phyloP scores from a whole-genome alignment of 2,329 filamentous ascomycete species.

The Cercospora sp. region DNA sequence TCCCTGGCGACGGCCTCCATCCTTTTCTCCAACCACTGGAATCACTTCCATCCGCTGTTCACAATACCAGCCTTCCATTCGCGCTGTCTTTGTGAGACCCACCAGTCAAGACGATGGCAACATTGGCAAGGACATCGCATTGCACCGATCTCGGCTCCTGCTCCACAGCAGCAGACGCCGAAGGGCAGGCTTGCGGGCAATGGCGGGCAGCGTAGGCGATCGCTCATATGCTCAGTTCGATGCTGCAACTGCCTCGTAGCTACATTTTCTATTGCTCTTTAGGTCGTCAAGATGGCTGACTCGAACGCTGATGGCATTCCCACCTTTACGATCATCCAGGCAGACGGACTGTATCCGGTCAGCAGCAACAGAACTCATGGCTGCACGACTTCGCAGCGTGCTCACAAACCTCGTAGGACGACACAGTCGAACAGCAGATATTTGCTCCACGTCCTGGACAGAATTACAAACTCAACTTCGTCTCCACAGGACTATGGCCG shows the following conservation, averaged over 20 bases:
- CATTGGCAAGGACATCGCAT: background rate
- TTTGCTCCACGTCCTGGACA: slow-evolving; percentile 31
- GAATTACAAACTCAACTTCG: slow-evolving; percentile 32
- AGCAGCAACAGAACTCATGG: background rate
- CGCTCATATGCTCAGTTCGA: background rate
- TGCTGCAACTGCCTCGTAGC: background rate
- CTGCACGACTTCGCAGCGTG: background rate
- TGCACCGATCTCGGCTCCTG: background rate
- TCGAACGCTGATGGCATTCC: slow-evolving; percentile 19
- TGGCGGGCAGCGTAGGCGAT: slow-evolving; percentile 8
- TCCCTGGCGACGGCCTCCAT: background rate
- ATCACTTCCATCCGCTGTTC: background rate
- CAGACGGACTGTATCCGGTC: slow-evolving; percentile 34
- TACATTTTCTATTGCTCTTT: background rate
- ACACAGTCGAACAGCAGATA: slow-evolving; percentile 31
- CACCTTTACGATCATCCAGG: slow-evolving; percentile 36
- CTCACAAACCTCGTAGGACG: slow-evolving; percentile 25
- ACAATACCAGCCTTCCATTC: background rate
- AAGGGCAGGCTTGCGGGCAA: background rate
- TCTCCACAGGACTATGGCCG: slow-evolving; percentile 29
- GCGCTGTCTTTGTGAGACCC: background rate
- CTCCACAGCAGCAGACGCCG: slow-evolving; percentile 7
- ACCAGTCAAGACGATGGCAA: background rate
- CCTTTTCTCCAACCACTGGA: background rate
- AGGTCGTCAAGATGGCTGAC: slow-evolving; percentile 1